Base-by-base conservation (phyloP, 495 filamentous ascomycete genomes). In the Sordaria brevicollis region DNA sequence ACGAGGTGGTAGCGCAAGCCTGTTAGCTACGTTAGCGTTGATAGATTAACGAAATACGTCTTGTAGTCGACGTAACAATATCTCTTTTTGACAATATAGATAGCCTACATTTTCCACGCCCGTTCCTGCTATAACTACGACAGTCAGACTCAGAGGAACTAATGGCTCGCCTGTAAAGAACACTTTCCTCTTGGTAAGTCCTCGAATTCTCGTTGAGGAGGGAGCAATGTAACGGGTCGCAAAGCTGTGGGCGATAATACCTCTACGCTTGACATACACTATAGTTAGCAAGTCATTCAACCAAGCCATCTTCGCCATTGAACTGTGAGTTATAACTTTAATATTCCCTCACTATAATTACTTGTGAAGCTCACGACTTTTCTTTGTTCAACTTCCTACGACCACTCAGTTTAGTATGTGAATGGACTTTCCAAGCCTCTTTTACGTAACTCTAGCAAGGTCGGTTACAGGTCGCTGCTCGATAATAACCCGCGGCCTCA, bases 261-360 rank as follows among this genome's bases (percentile, higher is more conserved):
- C 21, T n/a, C n/a, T 8, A n/a, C n/a, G n/a, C 13, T 62, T 5
- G 25, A 1, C 49, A 7, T 31, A 7, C 17, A 57, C 54, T 6
- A 25, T 25, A 74, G 79, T 68, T 2, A 62, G 41, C 35, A 83
- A 84, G 71, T 80, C 77, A 2, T 81, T 82, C 68, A 81, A 81
- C 68, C 78, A 82, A 66, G 78, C 73, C 4, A 43, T 83, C 2
- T 78, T 81, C 37, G 78, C 81, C 17, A 82, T 83, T 54, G 78
- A 83, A 66, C 73, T 79, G 76, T 78, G 66, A 5, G 74, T 71
- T 54, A n/a, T n/a, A n/a, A n/a, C n/a, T n/a, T n/a, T n/a, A n/a
- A n/a, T n/a, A n/a, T n/a, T n/a, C n/a, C n/a, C n/a, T n/a, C n/a
- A n/a, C n/a, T n/a, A n/a, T n/a, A n/a, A n/a, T n/a, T n/a, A n/a